Percentiles rank a stretch among this genome's conserved stretches.
phyloP scores from a whole-genome alignment of 805 yeast genomes.

The Monosporozyma servazzii region DNA sequence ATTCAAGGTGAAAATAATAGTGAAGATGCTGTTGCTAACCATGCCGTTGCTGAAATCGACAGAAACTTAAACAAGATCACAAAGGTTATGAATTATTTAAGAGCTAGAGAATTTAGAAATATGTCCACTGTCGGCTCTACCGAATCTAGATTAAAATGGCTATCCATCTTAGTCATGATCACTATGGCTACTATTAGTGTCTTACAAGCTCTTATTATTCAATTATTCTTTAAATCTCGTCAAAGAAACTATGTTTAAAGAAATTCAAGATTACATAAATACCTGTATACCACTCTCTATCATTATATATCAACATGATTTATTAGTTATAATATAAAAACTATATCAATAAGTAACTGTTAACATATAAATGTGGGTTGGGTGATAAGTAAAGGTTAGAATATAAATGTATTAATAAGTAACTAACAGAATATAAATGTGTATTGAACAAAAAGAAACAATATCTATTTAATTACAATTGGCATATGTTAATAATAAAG shows the following conservation, averaged over 20 bases:
- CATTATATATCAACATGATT: no score
- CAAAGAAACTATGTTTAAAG: constrained; percentile 31
- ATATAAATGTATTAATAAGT: no score
- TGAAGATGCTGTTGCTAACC: constrained; percentile 45
- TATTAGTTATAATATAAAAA: no score
- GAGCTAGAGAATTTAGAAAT: constrained; percentile 94
- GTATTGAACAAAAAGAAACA: not conserved
- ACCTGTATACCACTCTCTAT: not conserved
- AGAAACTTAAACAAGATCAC: constrained; percentile 48
- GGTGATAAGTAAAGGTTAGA: no score
- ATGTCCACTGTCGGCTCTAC: constrained; percentile 84
- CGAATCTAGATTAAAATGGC: constrained; percentile 67
- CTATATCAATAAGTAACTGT: no score
- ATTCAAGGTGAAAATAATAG: constrained; percentile 16
- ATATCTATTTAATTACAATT: not conserved
- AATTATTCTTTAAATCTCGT: constrained; percentile 59
- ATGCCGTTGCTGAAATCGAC: constrained; percentile 49
- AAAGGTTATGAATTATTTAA: constrained; percentile 70
- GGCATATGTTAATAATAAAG: constrained; percentile 20
- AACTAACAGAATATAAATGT: not conserved
- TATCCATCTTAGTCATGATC: constrained; percentile 60
- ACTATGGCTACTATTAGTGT: constrained; percentile 71
- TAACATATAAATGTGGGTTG: no score
- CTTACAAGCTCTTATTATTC: constrained; percentile 72
- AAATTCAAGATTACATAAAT: not conserved